Evolutionary conservation across 2,329 filamentous ascomycete genomes (phyloP).

Genomic region (Immersiporthe knoxdaviesiana): DNA sequence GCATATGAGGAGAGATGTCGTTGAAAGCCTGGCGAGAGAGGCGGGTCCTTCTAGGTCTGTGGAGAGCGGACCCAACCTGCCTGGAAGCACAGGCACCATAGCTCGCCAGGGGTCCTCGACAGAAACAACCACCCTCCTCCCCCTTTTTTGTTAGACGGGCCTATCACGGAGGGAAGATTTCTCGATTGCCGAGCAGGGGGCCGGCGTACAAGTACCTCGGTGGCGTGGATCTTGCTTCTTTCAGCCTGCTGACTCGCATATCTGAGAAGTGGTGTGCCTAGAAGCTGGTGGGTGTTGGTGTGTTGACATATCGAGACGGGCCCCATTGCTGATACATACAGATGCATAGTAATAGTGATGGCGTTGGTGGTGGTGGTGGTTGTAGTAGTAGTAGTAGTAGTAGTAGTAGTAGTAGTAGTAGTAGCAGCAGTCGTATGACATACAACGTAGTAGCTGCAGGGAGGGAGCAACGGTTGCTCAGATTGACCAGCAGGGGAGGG

Average conservation of each 20-base stretch:
- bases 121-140: conserved; percentile 14
- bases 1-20: conserved; percentile 40
- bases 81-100: background rate
- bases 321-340: background rate
- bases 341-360: background rate
- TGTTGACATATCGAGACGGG: conserved; percentile 10
- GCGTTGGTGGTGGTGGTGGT: no score
- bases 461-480: background rate
- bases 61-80: conserved; percentile 22
- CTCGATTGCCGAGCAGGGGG: conserved; percentile 21
- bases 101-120: conserved; percentile 25
- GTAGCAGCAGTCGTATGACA: no score
- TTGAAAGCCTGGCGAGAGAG: conserved; percentile 35
- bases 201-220: conserved; percentile 23
- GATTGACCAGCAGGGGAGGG: background rate
- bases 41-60: conserved; percentile 25
- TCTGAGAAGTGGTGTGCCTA: conserved; percentile 22
- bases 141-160: conserved; percentile 18
- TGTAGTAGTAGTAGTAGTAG: no score
- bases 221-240: conserved; percentile 30
- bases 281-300: background rate
- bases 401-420: no score
- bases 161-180: conserved; percentile 21
- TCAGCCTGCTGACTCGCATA: conserved; percentile 32
- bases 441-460: background rate